These are phyloP conservation scores for Kuraishia cidri DNA, from an alignment of 805 yeast genomes.

Conservation along the genomic window DNA sequence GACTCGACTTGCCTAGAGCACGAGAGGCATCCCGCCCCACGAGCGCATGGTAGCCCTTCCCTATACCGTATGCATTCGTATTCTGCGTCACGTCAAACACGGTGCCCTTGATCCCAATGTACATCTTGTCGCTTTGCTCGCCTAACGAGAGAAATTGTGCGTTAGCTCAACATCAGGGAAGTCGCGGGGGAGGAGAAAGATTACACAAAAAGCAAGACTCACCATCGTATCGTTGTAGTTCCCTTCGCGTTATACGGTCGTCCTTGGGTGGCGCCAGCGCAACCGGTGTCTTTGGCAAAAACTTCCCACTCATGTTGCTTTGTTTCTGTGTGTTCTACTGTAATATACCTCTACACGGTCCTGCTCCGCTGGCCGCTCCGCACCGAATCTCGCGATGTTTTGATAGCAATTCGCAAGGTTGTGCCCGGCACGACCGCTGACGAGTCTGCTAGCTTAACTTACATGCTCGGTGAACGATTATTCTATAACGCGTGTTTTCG, in stretches of 20 bases:
- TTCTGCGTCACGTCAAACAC: conserved; percentile 74
- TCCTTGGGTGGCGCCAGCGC: conserved; percentile 41
- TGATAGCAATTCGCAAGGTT: too few relatives aligned
- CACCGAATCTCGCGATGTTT: too few relatives aligned
- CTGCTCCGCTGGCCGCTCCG: too few relatives aligned
- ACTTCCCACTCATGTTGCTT: conserved; percentile 19
- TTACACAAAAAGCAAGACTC: conserved; percentile 8
- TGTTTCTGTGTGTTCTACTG: too few relatives aligned
- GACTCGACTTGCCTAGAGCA: conserved; percentile 62
- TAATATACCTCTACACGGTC: too few relatives aligned
- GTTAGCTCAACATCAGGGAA: conserved; percentile 4
- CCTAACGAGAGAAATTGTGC: too few relatives aligned
- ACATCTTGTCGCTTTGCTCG: conserved; percentile 34
- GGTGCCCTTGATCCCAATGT: conserved; percentile 67
- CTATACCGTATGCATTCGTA: conserved; percentile 64
- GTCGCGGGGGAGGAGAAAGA: too few relatives aligned
- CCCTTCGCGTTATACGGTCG: conserved; percentile 28
- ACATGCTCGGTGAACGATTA: too few relatives aligned
- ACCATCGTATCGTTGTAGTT: conserved; percentile 39
- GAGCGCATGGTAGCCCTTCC: conserved; percentile 60
- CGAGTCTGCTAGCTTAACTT: too few relatives aligned
- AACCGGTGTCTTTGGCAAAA: conserved; percentile 48
- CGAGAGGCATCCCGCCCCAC: conserved; percentile 76
- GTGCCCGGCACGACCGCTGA: too few relatives aligned
- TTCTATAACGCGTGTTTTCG: too few relatives aligned